Conservation (phyloP, 2,329 filamentous ascomycete species). For the Beauveria asiatica region DNA sequence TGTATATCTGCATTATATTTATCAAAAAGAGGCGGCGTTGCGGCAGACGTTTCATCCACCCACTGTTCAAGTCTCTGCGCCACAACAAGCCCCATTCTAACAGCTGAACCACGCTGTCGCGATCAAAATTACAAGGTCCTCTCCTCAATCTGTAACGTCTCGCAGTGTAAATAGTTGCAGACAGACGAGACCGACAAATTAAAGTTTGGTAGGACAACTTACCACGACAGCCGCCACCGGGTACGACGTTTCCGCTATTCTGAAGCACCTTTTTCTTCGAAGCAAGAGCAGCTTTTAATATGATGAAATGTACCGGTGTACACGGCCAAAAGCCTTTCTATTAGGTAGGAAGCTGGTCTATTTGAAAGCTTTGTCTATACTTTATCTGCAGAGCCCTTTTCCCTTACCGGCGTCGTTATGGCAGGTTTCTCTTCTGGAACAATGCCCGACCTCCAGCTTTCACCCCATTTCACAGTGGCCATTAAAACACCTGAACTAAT, state of each 20-base stretch:
- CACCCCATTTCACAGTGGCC: conserved; percentile 31
- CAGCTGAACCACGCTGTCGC: background rate
- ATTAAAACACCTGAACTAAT: conserved; percentile 27
- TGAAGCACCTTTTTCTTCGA: background rate
- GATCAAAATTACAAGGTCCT: background rate
- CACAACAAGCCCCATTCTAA: background rate
- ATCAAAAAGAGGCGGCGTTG: background rate
- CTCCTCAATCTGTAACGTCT: background rate
- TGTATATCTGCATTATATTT: background rate
- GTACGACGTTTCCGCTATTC: background rate
- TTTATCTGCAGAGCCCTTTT: background rate
- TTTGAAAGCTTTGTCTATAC: background rate
- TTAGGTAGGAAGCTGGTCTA: background rate
- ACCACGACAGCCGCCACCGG: background rate
- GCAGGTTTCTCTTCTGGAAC: conserved; percentile 16
- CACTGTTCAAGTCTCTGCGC: background rate
- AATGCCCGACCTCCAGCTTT: conserved; percentile 30
- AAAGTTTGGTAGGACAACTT: background rate
- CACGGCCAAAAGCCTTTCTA: background rate
- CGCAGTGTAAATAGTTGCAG: background rate
- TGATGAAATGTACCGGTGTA: too few species aligned
- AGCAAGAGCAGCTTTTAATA: background rate
- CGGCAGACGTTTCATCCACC: conserved; percentile 1
- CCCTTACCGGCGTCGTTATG: background rate
- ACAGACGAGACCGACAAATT: background rate